These are phyloP conservation scores for Corylus heterophylla DNA, from an alignment of 306 rosid species.

Conservation along the genomic window DNA sequence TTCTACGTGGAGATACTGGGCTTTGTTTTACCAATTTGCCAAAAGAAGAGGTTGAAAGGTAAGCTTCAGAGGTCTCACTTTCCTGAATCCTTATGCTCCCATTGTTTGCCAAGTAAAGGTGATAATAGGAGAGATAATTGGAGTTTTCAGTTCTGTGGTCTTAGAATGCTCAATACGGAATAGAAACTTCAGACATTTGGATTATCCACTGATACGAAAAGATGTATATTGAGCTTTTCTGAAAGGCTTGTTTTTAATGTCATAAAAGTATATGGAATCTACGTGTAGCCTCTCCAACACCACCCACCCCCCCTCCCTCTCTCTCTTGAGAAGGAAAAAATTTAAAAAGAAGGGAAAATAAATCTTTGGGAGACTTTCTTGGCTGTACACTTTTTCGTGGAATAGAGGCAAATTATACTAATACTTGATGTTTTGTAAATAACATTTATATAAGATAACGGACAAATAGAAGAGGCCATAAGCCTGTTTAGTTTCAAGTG, in stretches of 20 bases:
- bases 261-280: no score
- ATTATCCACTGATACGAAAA: background rate
- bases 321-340: no score
- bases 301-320: no score
- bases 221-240: background rate
- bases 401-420: no score
- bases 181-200: no score
- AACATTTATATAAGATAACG: no score
- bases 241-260: background rate
- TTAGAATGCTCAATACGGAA: background rate
- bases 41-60: conserved; percentile 88
- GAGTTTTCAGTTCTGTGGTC: background rate
- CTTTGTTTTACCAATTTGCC: conserved; percentile 71
- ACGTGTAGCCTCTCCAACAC: no score
- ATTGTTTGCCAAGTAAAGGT: background rate
- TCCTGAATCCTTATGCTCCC: background rate
- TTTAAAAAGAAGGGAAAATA: no score
- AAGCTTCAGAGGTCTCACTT: background rate
- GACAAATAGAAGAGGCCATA: no score
- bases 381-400: no score
- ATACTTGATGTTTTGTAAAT: background rate
- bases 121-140: background rate
- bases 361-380: no score
- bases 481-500: no score
- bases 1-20: conserved; percentile 85